Percentiles rank a stretch among this genome's conserved stretches.
These are phyloP conservation scores for Neobulgaria alba DNA, from an alignment of 2,329 filamentous ascomycete genomes.

Conservation along the genomic window DNA sequence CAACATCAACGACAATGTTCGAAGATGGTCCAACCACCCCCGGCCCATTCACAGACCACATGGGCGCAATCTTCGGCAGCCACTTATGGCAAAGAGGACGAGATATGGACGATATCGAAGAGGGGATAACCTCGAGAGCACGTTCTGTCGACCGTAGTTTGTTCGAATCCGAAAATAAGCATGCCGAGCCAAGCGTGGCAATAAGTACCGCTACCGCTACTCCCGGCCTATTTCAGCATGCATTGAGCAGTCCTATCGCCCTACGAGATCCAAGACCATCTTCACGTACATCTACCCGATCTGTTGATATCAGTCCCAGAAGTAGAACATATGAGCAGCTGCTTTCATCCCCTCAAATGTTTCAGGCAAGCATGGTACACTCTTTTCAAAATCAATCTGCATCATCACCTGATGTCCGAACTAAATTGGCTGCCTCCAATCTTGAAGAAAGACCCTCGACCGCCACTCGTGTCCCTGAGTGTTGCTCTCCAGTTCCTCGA, in stretches of 20 bases:
- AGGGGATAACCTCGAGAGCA: conserved; percentile 43
- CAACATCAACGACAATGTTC: conserved; percentile 5
- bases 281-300: conserved; percentile 11
- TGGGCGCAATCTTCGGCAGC: conserved; percentile 20
- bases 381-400: conserved; percentile 19
- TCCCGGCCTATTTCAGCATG: conserved; percentile 40
- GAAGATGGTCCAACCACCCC: conserved; percentile 15
- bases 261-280: conserved; percentile 13
- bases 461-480: conserved; percentile 37
- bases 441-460: conserved; percentile 40
- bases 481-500: conserved; percentile 30
- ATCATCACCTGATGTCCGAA: conserved; percentile 22
- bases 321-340: conserved; percentile 14
- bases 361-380: conserved; percentile 22
- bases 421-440: conserved; percentile 26
- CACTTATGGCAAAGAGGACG: conserved; percentile 19
- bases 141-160: conserved; percentile 55
- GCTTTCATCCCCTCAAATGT: conserved; percentile 24
- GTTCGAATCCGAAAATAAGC: conserved; percentile 53
- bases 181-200: conserved; percentile 54
- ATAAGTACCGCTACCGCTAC: conserved; percentile 50
- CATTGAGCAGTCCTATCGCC: background rate
- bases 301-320: conserved; percentile 15
- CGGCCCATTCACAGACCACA: conserved; percentile 23
- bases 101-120: conserved; percentile 32